These are phyloP conservation scores for Silene uniflora DNA, from an alignment of 148 eudicot species.

Conservation along the genomic window DNA sequence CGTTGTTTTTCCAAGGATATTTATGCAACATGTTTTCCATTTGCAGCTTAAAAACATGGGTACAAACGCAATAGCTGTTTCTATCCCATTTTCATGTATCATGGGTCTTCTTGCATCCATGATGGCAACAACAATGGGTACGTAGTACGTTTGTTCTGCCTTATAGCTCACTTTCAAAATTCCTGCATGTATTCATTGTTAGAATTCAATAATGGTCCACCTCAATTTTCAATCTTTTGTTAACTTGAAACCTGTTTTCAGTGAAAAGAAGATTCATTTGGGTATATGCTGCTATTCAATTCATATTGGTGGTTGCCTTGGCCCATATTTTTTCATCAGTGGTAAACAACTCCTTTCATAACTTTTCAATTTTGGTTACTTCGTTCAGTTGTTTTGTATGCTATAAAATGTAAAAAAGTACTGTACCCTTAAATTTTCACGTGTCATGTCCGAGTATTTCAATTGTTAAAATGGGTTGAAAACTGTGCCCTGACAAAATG, in stretches of 20 bases:
- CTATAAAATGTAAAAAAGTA: too few relatives aligned
- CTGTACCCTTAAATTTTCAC: too few relatives aligned
- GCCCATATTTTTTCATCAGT: constrained; percentile 64
- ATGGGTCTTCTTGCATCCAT: constrained; percentile 94
- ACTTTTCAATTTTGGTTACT: background rate
- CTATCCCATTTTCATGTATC: constrained; percentile 94
- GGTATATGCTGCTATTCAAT: constrained; percentile 77
- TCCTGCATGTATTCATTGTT: constrained; percentile 5
- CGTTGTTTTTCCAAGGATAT: background rate
- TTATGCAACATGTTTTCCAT: constrained; percentile 2
- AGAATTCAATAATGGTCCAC: background rate
- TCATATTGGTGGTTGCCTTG: constrained; percentile 55
- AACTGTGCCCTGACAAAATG: too few relatives aligned
- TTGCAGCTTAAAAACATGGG: constrained; percentile 68
- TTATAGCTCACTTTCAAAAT: background rate
- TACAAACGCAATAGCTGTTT: constrained; percentile 88
- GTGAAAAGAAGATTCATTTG: constrained; percentile 73
- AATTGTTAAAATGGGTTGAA: too few relatives aligned
- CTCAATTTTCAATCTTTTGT: background rate
- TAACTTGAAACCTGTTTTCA: constrained; percentile 27
- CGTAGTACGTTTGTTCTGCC: constrained; percentile 39
- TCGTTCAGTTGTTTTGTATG: background rate
- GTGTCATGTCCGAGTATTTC: too few relatives aligned
- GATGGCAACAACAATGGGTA: constrained; percentile 96
- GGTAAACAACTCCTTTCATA: constrained; percentile 41